Base-by-base conservation (phyloP, 352 stramenopile genomes). In the Stramenopiles sp. region DNA sequence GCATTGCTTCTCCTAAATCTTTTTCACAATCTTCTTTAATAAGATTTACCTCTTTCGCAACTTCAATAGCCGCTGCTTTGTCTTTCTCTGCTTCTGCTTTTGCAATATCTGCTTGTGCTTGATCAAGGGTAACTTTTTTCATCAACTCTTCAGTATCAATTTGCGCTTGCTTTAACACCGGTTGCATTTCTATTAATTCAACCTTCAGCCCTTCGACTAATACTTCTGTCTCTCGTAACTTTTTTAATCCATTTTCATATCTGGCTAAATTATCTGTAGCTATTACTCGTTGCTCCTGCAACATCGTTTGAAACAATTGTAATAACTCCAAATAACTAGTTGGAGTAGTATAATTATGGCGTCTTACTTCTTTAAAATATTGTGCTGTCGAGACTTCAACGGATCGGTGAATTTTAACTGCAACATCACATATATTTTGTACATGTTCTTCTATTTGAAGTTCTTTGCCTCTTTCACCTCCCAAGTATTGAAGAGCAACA, bases 281-380 rank as follows among this genome's bases (percentile, higher is more conserved):
- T 0, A 92, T 80, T 30, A 89, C 86, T 0, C 92, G 87, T 79
- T 96, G 89, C 30, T 87, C 92, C 38, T 87, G 86, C 0, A 97
- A 80, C 86, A 97, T 93, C 73, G 93, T 87, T 13, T 95, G 88
- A 78, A 97, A 97, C 32, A 96, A 82, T 43, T 92, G 90, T 73
- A 97, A 93, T n/a, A 97, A 87, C 81, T 97, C 93, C 0, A 97
- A 83, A 80, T 97, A 97, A 78, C 90, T 96, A 63, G 92, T 97
- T 0, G 93, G 92, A 1, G 93, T 97, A n/a, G 93, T 96, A 80
- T 97, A 97, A 81, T 95, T 97, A 20, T 90, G 83, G 6, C 91
- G 88, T 78, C 95, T 88, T 30, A 95, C 85, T 63, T 93, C 85
- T 6, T 86, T 83, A 79, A 90, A 96, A 53, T 92, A 91, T 6